A percentile compares a stretch with the other conserved stretches of the same genome.
Conservation (phyloP, 2,329 filamentous ascomycete species). For the Phaeosphaeria sp. region DNA sequence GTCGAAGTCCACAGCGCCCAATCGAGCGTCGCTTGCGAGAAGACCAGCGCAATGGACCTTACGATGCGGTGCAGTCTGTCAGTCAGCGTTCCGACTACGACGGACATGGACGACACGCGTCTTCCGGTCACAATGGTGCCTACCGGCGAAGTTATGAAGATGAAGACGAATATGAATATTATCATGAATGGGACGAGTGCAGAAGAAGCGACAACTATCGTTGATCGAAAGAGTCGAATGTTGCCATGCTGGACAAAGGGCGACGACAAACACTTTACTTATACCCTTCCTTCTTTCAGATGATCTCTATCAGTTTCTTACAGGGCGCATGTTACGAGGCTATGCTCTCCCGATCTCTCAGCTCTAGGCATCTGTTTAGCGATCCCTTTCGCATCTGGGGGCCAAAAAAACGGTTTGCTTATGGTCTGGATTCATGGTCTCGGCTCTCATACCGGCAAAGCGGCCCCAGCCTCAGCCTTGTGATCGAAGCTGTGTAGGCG, state of each 20-base stretch:
- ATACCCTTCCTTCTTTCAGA: neutral
- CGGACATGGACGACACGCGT: neutral
- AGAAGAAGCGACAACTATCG: neutral
- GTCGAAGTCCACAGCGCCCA: neutral
- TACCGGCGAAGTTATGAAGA: neutral
- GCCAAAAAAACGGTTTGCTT: neutral
- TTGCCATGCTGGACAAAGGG: neutral
- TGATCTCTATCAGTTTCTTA: neutral
- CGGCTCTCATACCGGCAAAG: neutral
- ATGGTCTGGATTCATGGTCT: neutral
- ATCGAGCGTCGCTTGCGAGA: neutral
- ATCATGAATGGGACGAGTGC: neutral
- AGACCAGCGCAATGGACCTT: neutral
- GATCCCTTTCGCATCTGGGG: neutral
- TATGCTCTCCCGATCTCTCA: neutral
- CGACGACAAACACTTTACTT: neutral
- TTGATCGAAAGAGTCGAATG: neutral
- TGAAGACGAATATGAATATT: neutral
- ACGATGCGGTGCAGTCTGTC: conserved; percentile 3
- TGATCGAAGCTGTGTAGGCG: neutral
- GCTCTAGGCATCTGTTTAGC: neutral
- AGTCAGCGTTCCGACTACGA: neutral
- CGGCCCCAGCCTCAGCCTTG: conserved; percentile 4
- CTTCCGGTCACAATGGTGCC: neutral
- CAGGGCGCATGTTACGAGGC: conserved; percentile 1